phyloP scores from a whole-genome alignment of 2,329 filamentous ascomycete genomes.

The Trichoderma sp. region DNA sequence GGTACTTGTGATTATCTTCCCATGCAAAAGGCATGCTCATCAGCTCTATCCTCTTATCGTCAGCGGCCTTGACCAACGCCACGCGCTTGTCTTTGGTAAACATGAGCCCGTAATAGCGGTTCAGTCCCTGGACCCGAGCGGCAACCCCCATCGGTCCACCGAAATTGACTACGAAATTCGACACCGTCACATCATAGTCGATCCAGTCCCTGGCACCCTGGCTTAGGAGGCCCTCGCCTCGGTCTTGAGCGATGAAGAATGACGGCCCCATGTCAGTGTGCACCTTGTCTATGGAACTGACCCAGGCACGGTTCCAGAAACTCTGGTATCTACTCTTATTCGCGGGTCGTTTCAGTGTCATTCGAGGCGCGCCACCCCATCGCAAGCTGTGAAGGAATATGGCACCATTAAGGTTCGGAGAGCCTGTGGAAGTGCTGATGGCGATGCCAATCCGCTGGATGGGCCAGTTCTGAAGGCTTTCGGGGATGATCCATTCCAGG shows the following conservation, averaged over 20 bases:
- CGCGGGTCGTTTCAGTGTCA: slow-evolving; percentile 12
- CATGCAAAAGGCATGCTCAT: slow-evolving; percentile 8
- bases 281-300: slow-evolving; percentile 1
- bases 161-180: slow-evolving; percentile 27
- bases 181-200: slow-evolving; percentile 28
- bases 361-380: slow-evolving; percentile 17
- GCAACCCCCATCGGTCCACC: slow-evolving; percentile 28
- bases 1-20: slow-evolving; percentile 8
- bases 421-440: neutral
- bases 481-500: neutral
- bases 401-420: neutral
- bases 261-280: neutral
- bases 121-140: slow-evolving; percentile 30
- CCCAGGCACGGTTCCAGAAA: slow-evolving; percentile 20
- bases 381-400: slow-evolving; percentile 16
- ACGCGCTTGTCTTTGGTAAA: slow-evolving; percentile 24
- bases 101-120: slow-evolving; percentile 32
- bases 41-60: slow-evolving; percentile 14
- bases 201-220: slow-evolving; percentile 37
- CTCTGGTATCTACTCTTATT: neutral
- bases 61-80: slow-evolving; percentile 10
- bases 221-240: slow-evolving; percentile 30
- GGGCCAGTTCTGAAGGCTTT: neutral
- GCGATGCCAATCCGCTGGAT: neutral
- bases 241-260: slow-evolving; percentile 9